Evolutionary conservation across 2,329 filamentous ascomycete species (phyloP).

Genomic region (Drechmeria coniospora): DNA sequence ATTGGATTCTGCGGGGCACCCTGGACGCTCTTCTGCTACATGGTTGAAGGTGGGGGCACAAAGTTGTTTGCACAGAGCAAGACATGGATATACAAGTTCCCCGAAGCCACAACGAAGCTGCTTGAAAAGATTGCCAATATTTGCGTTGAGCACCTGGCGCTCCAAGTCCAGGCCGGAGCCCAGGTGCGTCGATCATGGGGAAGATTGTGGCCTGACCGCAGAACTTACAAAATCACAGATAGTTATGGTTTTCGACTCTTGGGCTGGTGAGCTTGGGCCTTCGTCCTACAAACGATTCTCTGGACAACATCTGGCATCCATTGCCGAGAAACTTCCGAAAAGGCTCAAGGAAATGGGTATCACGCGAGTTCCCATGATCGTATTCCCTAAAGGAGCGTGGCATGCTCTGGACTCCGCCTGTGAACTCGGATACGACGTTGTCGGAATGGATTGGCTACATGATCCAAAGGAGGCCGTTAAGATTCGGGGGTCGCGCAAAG

Average conservation of each 20-base stretch:
- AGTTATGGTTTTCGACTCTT: conserved; percentile 95
- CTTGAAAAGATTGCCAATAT: conserved; percentile 86
- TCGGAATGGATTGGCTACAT: conserved; percentile 90
- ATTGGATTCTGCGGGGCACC: conserved; percentile 96
- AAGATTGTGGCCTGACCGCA: neutral
- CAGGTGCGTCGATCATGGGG: conserved; percentile 39
- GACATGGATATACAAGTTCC: conserved; percentile 90
- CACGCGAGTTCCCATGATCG: conserved; percentile 83
- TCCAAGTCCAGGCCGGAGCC: conserved; percentile 85
- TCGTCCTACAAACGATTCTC: conserved; percentile 70
- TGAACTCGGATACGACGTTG: conserved; percentile 79
- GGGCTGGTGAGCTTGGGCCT: conserved; percentile 88
- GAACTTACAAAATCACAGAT: conserved; percentile 31
- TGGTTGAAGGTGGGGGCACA: conserved; percentile 94
- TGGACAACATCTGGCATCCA: conserved; percentile 73
- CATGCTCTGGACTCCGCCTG: conserved; percentile 81
- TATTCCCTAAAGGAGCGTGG: conserved; percentile 97
- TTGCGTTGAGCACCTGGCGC: conserved; percentile 84
- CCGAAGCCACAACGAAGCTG: conserved; percentile 62
- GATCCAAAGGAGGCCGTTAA: conserved; percentile 72
- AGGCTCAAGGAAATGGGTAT: conserved; percentile 59
- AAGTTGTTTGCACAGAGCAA: conserved; percentile 92
- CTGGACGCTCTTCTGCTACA: conserved; percentile 95
- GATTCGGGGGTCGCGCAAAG: conserved; percentile 56
- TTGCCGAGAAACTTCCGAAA: conserved; percentile 63